Base-by-base conservation (phyloP, 257 asterid genomes). In the Mentha longifolia region DNA sequence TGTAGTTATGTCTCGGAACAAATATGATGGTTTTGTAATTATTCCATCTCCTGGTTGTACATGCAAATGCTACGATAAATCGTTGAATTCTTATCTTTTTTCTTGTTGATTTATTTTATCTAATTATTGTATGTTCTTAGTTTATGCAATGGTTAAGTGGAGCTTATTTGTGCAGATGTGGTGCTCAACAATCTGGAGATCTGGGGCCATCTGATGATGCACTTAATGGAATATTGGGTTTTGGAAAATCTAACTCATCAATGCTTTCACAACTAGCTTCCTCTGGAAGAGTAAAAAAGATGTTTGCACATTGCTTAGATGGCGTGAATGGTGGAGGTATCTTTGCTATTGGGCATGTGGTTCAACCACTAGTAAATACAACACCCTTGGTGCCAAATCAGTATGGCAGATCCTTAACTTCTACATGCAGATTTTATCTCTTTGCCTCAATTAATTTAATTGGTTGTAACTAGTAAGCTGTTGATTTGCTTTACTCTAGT, bases 221-320 rank as follows among this genome's bases (percentile, higher is more conserved):
- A 3, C 95, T 95, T 82, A 97, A 95, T 81, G 99, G 99, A 67
- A 89, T 95, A 77, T 75, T 95, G 80, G 99, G 99, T 65, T 95
- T 95, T 80, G 99, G 99, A 76, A 92, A 89, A 78, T 86, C 97
- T 43, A 95, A 95, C 78, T 83, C 98, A 37, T 95, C 99, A 70
- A 81, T 92, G 91, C 92, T 95, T 77, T 95, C 99, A 68, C 99
- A 95, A 85, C 88, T 95, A 72, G 96, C 98, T 74, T 85, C 92
- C 58, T 76, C 99, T 42, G 96, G 98, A 69, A 87, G 88, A 82
- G 95, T 95, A 46, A 95, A 83, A 79, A 92, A 85, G 78, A 92
- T 92, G 98, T 95, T 95, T 87, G 99, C 99, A 41, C 99, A 92
- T 86, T 95, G 99, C 80, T 84, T 95, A 75, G 99, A 92, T 76